These are phyloP conservation scores for Oidiodendron maius DNA, from an alignment of 495 filamentous ascomycete species.

Conservation along the genomic window DNA sequence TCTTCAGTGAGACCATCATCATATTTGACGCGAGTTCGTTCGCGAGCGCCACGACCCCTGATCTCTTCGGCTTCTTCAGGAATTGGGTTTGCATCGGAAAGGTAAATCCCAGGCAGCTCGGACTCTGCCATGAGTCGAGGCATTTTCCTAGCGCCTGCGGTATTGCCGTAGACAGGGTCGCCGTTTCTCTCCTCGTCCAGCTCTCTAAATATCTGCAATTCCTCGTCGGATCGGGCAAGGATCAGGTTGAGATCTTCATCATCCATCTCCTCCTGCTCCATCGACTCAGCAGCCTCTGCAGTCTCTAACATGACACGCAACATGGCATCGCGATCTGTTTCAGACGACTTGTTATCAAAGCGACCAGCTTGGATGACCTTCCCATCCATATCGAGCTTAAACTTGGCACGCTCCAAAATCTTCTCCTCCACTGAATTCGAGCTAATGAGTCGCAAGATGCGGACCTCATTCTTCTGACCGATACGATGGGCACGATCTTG, in stretches of 20 bases:
- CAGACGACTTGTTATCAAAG: slow-evolving; percentile 98
- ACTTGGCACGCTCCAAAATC: slow-evolving; percentile 93
- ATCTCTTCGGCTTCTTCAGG: slow-evolving; percentile 64
- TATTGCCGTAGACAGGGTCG: slow-evolving; percentile 64
- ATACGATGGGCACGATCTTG: slow-evolving; percentile 99
- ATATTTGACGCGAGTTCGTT: slow-evolving; percentile 88
- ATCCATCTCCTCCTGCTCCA: slow-evolving; percentile 89
- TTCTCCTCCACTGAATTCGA: slow-evolving; percentile 98
- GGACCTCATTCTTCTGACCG: slow-evolving; percentile 98
- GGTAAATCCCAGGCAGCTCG: slow-evolving; percentile 90
- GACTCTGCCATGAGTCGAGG: slow-evolving; percentile 81
- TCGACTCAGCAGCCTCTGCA: slow-evolving; percentile 78
- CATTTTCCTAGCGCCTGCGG: slow-evolving; percentile 47
- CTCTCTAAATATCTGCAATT: slow-evolving; percentile 61
- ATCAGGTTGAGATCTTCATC: slow-evolving; percentile 95
- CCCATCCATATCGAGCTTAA: slow-evolving; percentile 97
- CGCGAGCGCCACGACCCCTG: slow-evolving; percentile 84
- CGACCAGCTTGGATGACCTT: slow-evolving; percentile 99
- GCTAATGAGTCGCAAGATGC: slow-evolving; percentile 90
- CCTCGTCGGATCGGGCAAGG: slow-evolving; percentile 69
- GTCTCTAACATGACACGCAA: slow-evolving; percentile 85
- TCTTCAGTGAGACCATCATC: slow-evolving; percentile 97
- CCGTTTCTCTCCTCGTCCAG: slow-evolving; percentile 70
- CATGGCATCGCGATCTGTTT: slow-evolving; percentile 95
- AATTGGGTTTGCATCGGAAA: slow-evolving; percentile 80